These are phyloP conservation scores for Xylaria digitata DNA, from an alignment of 2,329 filamentous ascomycete genomes.

Conservation along the genomic window DNA sequence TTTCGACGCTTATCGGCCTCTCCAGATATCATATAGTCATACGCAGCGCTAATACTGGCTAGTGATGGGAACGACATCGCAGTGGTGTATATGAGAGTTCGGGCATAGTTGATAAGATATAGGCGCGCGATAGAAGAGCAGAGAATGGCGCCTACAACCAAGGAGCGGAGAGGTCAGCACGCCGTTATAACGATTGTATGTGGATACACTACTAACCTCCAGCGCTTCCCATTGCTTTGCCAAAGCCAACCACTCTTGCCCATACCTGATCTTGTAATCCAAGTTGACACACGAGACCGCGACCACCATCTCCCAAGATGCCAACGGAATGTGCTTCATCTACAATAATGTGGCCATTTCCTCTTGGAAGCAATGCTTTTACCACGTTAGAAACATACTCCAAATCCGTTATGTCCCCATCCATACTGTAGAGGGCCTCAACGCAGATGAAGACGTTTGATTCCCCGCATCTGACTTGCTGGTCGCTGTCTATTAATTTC, in stretches of 20 bases:
- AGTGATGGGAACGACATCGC: constrained; percentile 70
- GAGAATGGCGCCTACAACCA: constrained; percentile 66
- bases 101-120: constrained; percentile 80
- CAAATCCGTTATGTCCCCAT: constrained; percentile 78
- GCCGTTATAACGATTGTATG: background rate
- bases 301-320: constrained; percentile 65
- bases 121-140: constrained; percentile 68
- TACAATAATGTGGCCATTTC: constrained; percentile 72
- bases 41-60: constrained; percentile 47
- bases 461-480: constrained; percentile 33
- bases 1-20: constrained; percentile 49
- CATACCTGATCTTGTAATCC: constrained; percentile 67
- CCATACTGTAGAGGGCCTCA: constrained; percentile 84
- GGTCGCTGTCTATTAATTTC: constrained; percentile 39
- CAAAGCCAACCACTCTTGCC: constrained; percentile 72
- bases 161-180: constrained; percentile 27
- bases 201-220: constrained; percentile 67
- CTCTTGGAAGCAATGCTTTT: constrained; percentile 63
- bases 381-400: constrained; percentile 68
- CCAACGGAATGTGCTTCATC: constrained; percentile 77
- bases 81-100: constrained; percentile 80
- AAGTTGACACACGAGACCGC: constrained; percentile 67
- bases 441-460: constrained; percentile 74
- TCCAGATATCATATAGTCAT: constrained; percentile 48
- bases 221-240: constrained; percentile 74